Percentiles rank a stretch among this genome's conserved stretches.
phyloP scores from a whole-genome alignment of 192 early-diverging fungal species.

The Gonapodya sp. region DNA sequence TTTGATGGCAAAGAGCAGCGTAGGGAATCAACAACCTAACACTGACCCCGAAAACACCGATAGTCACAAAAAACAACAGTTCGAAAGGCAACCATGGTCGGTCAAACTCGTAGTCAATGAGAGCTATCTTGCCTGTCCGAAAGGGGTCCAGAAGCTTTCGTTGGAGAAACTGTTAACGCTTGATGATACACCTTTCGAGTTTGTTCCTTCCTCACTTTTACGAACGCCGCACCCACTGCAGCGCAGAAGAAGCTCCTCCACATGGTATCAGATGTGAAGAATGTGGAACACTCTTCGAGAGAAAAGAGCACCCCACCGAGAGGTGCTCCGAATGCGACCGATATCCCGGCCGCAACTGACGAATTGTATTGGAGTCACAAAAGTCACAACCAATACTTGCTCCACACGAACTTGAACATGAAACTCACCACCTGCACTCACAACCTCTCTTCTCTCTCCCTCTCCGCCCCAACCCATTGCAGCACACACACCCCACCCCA shows the following conservation, averaged over 20 bases:
- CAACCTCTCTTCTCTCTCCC: neutral
- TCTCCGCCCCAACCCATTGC: neutral
- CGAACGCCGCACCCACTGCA: neutral
- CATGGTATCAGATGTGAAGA: neutral
- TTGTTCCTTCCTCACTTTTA: neutral
- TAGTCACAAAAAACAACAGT: neutral
- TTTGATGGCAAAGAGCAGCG: neutral
- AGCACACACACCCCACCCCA: neutral
- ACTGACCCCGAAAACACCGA: neutral
- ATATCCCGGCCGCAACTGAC: neutral
- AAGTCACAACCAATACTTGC: too few relatives aligned
- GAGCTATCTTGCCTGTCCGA: neutral
- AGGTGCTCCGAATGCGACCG: constrained; percentile 3
- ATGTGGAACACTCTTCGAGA: constrained; percentile 6
- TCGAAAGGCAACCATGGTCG: neutral
- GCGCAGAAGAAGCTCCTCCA: neutral
- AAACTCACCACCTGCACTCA: neutral
- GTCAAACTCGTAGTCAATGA: constrained; percentile 2
- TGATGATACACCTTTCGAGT: too few relatives aligned
- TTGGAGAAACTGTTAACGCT: neutral
- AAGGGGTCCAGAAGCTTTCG: neutral
- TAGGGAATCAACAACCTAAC: neutral
- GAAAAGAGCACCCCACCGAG: constrained; percentile 7
- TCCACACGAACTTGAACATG: too few relatives aligned
- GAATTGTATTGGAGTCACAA: too few relatives aligned